Conservation (phyloP, 2,329 filamentous ascomycete species). For the Claviceps citrina region DNA sequence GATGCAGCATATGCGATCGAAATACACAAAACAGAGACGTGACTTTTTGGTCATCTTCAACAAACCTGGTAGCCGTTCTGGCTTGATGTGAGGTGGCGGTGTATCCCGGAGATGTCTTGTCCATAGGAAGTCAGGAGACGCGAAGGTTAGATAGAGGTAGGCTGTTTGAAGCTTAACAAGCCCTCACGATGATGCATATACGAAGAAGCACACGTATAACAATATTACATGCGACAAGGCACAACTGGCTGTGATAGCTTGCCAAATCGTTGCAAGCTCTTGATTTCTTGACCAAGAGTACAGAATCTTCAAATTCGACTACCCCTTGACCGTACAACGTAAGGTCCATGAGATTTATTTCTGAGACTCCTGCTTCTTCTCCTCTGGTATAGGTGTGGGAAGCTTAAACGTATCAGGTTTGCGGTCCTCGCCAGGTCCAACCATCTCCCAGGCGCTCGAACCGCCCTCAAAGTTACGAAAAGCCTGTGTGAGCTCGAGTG, state of each 20-base stretch:
- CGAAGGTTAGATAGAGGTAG: neutral
- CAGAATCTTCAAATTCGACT: neutral
- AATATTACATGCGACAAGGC: neutral
- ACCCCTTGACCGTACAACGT: neutral
- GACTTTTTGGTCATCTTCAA: neutral
- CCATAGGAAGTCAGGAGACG: neutral
- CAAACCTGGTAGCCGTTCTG: neutral
- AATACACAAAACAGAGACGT: constrained; percentile 4
- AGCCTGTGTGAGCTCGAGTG: constrained; percentile 90
- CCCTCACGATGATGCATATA: neutral
- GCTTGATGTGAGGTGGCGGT: neutral
- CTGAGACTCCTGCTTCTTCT: constrained; percentile 80
- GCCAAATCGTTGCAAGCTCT: neutral
- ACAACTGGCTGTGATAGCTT: neutral
- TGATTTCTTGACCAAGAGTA: constrained; percentile 4
- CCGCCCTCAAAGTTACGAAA: constrained; percentile 97
- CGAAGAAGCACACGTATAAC: neutral
- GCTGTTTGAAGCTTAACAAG: neutral
- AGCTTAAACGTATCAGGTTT: constrained; percentile 85
- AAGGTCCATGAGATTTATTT: constrained; percentile 43
- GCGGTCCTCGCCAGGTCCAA: constrained; percentile 54
- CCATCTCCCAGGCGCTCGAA: constrained; percentile 52
- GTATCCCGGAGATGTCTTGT: neutral
- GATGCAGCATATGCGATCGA: constrained; percentile 12
- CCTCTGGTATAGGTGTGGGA: constrained; percentile 87